These are phyloP conservation scores for Talaromyces liani DNA, from an alignment of 495 filamentous ascomycete genomes.

Conservation along the genomic window DNA sequence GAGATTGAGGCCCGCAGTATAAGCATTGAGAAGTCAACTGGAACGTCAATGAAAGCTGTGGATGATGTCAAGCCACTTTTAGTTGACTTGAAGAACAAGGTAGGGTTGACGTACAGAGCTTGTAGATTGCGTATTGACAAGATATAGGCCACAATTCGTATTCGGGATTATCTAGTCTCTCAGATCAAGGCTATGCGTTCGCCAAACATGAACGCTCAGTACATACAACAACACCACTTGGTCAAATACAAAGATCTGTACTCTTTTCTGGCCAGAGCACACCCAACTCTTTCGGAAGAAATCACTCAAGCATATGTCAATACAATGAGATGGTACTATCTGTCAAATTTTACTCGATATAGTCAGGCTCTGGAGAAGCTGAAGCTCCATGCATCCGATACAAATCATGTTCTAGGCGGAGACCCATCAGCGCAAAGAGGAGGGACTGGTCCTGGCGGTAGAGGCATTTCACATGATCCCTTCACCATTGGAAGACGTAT, in stretches of 20 bases:
- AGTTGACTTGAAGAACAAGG: conserved; percentile 75
- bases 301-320: conserved; percentile 93
- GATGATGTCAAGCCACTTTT: conserved; percentile 81
- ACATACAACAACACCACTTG: conserved; percentile 87
- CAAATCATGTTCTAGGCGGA: conserved; percentile 74
- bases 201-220: conserved; percentile 91
- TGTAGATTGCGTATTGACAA: background rate
- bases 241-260: conserved; percentile 82
- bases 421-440: conserved; percentile 61
- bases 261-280: conserved; percentile 71
- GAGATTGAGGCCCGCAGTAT: conserved; percentile 75
- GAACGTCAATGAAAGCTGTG: conserved; percentile 61
- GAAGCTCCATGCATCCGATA: conserved; percentile 74
- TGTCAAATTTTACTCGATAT: conserved; percentile 86
- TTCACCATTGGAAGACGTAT: conserved; percentile 81
- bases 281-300: conserved; percentile 71
- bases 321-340: conserved; percentile 98
- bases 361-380: conserved; percentile 74
- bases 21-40: conserved; percentile 57
- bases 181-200: conserved; percentile 90
- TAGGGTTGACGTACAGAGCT: conserved; percentile 22
- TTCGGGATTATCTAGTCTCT: conserved; percentile 85
- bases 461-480: conserved; percentile 66
- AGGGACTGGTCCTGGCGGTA: conserved; percentile 24
- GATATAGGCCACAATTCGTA: conserved; percentile 77